Evolutionary conservation across 2,329 filamentous ascomycete genomes (phyloP).

Genomic region (Chaetothyriales sp.): DNA sequence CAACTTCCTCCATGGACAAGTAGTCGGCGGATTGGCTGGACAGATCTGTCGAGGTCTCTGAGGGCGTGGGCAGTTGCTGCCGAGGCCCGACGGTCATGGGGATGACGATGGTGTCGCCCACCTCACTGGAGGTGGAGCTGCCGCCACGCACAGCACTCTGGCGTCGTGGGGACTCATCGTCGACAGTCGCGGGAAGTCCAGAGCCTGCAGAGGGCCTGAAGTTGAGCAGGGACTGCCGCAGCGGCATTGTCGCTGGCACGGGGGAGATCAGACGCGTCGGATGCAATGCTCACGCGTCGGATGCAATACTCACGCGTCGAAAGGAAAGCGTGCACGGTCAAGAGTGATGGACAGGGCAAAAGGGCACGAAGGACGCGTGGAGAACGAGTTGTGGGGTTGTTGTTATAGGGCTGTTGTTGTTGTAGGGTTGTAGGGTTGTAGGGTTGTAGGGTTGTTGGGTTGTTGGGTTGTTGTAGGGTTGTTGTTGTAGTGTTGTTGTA

Average conservation of each 20-base stretch:
- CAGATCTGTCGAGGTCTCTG: conserved; percentile 19
- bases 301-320: not conserved
- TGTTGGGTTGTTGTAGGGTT: no score
- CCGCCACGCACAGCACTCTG: conserved; percentile 18
- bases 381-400: not conserved
- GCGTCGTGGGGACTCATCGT: not conserved
- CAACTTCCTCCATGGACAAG: conserved; percentile 11
- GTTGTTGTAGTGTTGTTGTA: no score
- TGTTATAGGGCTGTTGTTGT: no score
- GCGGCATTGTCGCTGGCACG: conserved; percentile 12
- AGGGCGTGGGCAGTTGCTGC: conserved; percentile 19
- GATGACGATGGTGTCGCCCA: conserved; percentile 14
- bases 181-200: not conserved
- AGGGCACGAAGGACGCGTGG: not conserved
- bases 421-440: no score
- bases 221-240: conserved; percentile 16
- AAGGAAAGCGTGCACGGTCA: not conserved
- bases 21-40: conserved; percentile 14
- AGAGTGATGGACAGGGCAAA: not conserved
- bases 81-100: not conserved
- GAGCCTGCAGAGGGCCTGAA: conserved; percentile 5
- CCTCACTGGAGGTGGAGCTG: conserved; percentile 9
- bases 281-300: not conserved
- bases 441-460: not conserved
- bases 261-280: no score